A percentile compares a stretch with the other conserved stretches of the same genome.
Conservation (phyloP, 306 rosid species). For the Pyrus betulifolia region DNA sequence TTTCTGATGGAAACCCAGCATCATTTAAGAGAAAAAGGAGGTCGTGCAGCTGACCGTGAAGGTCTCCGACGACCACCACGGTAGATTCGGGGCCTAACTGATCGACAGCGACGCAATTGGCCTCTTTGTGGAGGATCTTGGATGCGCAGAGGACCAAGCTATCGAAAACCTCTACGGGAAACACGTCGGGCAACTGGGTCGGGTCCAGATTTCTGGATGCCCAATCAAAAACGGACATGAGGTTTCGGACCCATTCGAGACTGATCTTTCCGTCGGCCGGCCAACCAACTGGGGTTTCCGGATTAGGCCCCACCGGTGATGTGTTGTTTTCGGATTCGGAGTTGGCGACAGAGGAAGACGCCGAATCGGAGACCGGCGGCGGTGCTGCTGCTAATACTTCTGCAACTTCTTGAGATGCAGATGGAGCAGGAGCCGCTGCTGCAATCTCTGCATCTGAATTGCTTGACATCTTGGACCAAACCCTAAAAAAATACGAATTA, state of each 20-base stretch:
- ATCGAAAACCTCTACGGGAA: conserved; percentile 63
- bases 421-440: not conserved
- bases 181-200: conserved; percentile 40
- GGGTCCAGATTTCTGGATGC: conserved; percentile 52
- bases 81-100: conserved; percentile 24
- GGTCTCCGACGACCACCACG: conserved; percentile 59
- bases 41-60: conserved; percentile 80
- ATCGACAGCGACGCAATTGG: conserved; percentile 54
- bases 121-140: conserved; percentile 76
- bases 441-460: not conserved
- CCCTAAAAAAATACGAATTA: not conserved
- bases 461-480: not conserved
- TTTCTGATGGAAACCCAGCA: conserved; percentile 59
- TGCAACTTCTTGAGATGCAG: not conserved
- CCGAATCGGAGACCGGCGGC: not conserved
- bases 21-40: conserved; percentile 51
- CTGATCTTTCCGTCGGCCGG: conserved; percentile 43
- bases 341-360: not conserved
- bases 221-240: conserved; percentile 62
- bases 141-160: conserved; percentile 60
- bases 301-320: conserved; percentile 23
- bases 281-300: conserved; percentile 50
- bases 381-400: not conserved
- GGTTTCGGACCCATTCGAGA: conserved; percentile 51
- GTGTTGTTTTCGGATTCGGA: not conserved